phyloP scores from a whole-genome alignment of 805 yeast species.

The Schizosaccharomyces osmophilus region DNA sequence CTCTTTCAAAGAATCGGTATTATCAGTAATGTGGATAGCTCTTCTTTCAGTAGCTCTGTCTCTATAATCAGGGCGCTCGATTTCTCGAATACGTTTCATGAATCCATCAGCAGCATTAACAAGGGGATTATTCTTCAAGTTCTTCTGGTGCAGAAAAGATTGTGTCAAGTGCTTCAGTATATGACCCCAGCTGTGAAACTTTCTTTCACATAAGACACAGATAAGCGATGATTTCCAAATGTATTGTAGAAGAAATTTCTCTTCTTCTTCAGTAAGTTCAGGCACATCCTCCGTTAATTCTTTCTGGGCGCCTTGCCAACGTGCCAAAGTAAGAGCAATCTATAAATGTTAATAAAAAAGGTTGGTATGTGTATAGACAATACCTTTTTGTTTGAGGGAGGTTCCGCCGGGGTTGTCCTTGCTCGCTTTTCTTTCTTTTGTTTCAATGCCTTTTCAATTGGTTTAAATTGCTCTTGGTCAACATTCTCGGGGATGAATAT shows the following conservation, averaged over 20 bases:
- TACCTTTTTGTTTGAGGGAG: background rate
- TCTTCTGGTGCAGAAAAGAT: background rate
- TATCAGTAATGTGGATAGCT: background rate
- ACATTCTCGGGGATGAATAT: background rate
- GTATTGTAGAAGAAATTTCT: background rate
- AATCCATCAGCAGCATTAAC: background rate
- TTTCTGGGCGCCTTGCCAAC: background rate
- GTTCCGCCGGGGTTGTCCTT: background rate
- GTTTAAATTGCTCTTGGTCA: background rate
- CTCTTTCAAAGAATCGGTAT: too few species aligned
- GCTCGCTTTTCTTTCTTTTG: background rate
- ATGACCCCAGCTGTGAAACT: background rate
- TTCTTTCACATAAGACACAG: background rate
- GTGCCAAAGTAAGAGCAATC: background rate
- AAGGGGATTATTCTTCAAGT: background rate
- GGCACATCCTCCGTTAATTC: background rate
- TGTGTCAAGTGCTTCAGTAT: background rate
- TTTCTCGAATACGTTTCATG: background rate
- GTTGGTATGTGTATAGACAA: background rate
- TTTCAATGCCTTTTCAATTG: background rate
- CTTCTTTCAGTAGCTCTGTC: background rate
- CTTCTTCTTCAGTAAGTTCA: background rate
- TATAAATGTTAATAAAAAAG: background rate
- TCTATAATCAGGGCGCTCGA: background rate
- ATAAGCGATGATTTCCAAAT: background rate